phyloP scores from a whole-genome alignment of 2,329 filamentous ascomycete genomes.

The Ustilaginoidea virens region DNA sequence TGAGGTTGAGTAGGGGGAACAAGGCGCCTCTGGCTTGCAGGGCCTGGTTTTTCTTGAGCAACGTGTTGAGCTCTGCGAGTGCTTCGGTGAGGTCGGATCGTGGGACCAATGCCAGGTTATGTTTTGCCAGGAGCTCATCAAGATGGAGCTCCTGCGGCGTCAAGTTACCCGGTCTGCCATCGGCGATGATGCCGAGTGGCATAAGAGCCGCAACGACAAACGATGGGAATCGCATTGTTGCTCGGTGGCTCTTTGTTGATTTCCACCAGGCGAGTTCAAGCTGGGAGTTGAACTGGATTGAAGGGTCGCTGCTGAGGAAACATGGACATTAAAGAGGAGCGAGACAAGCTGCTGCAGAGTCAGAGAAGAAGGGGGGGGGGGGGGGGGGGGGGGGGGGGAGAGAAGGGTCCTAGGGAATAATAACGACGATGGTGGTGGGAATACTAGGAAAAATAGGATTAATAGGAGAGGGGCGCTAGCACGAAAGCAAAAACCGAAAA shows the following conservation, averaged over 20 bases:
- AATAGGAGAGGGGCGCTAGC: too few relatives aligned
- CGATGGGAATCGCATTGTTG: constrained; percentile 24
- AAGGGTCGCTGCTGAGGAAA: too few relatives aligned
- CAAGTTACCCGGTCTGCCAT: constrained; percentile 8
- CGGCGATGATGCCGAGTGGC: constrained; percentile 18
- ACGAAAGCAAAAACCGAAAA: too few relatives aligned
- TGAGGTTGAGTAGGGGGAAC: constrained; percentile 2
- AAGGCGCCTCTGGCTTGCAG: constrained; percentile 3
- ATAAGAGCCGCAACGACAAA: constrained; percentile 18
- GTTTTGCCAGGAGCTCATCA: constrained; percentile 24
- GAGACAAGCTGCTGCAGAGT: too few relatives aligned
- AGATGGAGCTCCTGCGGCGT: constrained; percentile 20
- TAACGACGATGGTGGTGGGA: too few relatives aligned
- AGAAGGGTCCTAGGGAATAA: too few relatives aligned
- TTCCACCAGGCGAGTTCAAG: neutral
- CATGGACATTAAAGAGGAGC: too few relatives aligned
- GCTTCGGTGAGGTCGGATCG: constrained; percentile 30
- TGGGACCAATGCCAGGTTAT: constrained; percentile 28
- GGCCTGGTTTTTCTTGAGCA: constrained; percentile 18
- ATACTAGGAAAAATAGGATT: too few relatives aligned
- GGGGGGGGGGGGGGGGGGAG: too few relatives aligned
- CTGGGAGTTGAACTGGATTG: neutral
- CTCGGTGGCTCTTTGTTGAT: too few relatives aligned
- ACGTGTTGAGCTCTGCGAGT: constrained; percentile 23
- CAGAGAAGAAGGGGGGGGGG: too few relatives aligned